Conservation (phyloP, 164 flowering plant species). For the Dillenia turbinata region DNA sequence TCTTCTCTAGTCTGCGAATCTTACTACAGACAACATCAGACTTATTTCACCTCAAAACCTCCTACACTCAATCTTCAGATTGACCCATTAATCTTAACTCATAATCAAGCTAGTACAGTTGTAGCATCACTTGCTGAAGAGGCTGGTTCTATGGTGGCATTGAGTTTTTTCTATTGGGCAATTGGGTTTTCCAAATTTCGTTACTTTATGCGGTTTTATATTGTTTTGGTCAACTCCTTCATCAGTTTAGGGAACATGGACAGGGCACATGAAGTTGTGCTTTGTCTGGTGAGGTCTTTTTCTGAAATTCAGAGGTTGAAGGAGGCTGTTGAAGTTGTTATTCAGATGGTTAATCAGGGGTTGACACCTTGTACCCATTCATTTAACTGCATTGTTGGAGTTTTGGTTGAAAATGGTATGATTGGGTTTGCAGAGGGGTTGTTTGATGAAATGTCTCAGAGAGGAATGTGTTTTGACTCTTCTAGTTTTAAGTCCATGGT, state of each 20-base stretch:
- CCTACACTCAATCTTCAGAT: constrained; percentile 28
- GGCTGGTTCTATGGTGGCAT: constrained; percentile 75
- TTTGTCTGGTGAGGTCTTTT: constrained; percentile 55
- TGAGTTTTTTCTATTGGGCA: constrained; percentile 82
- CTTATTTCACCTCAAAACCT: constrained; percentile 23
- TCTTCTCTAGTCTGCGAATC: constrained; percentile 49
- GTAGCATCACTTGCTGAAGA: constrained; percentile 63
- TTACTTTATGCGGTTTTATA: constrained; percentile 71
- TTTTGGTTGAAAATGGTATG: constrained; percentile 40
- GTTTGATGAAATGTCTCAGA: constrained; percentile 76
- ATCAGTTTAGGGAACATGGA: constrained; percentile 52
- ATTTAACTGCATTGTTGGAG: constrained; percentile 42
- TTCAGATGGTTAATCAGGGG: constrained; percentile 77
- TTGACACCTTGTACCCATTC: constrained; percentile 31
- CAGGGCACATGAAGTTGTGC: constrained; percentile 68
- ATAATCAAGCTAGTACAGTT: constrained; percentile 65
- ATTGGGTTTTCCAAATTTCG: constrained; percentile 44
- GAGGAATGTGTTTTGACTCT: constrained; percentile 61
- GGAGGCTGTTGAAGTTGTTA: constrained; percentile 63
- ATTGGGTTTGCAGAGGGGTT: constrained; percentile 53
- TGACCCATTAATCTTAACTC: constrained; percentile 41
- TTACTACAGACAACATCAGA: constrained; percentile 25
- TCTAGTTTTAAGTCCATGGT: constrained; percentile 60
- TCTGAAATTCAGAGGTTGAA: constrained; percentile 62
- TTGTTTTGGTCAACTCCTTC: constrained; percentile 51